Base-by-base conservation (phyloP, 495 filamentous ascomycete genomes). In the Hyaloscypha finlandica region DNA sequence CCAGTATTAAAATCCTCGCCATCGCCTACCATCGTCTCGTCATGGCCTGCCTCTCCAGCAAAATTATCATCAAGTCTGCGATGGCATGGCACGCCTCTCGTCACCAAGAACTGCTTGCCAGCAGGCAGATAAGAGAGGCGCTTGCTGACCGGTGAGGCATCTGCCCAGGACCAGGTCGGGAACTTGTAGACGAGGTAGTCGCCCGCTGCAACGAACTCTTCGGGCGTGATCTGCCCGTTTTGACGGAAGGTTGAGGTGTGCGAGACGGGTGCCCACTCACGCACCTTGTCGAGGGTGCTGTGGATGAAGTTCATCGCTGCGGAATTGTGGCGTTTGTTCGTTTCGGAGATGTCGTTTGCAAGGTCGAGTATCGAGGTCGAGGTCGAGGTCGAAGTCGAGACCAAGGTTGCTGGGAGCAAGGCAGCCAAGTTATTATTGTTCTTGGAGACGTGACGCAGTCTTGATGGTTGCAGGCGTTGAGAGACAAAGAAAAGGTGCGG, bases 141-240 rank as follows among this genome's bases (percentile, higher is more conserved):
- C 72, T 92, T 91, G 35, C 86, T 81, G 3, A 88, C 84, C 22
- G 85, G 85, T 11, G 93, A 92, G 57, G 94, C 94, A 71, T 94
- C 92, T 65, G 88, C 86, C 95, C 95, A 99, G n/a, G 92, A 89
- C 95, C 95, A 99, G 55, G 94, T 95, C 6, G 95, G 95, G 78
- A 99, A 99, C 81, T 97, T 98, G 87, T 94, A 97, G 74, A 97
- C 93, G 48, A 99, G 90, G 78, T 97, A 99, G 80, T 99, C 95
- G 70, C 96, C 95, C 3, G 95, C 96, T 4, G 90, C 88, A 19
- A 97, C 83, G 76, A 99, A 99, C 83, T 99, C 95, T 75, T 97
- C 96, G 52, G 94, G 94, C 0, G 96, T 98, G 79, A 99, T 92
- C 78, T 98, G 90, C 70, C 95, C 95, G 3, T 93, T 96, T 67